Evolutionary conservation across 805 yeast species (phyloP).

Genomic region (Candida tallmaniae): DNA sequence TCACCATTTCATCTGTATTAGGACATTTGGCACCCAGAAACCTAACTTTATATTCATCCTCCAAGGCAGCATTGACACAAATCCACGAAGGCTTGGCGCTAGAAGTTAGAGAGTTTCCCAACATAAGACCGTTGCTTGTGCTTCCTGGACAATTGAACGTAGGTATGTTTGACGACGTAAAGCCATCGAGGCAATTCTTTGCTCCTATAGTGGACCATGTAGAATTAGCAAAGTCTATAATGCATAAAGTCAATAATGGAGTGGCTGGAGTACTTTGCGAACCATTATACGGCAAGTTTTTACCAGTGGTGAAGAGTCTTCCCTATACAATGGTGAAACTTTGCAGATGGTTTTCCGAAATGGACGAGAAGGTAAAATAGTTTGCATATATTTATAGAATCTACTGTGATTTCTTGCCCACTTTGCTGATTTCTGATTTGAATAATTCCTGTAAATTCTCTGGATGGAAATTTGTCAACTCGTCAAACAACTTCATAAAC

Average conservation of each 20-base stretch:
- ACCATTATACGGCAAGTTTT: slow-evolving; percentile 45
- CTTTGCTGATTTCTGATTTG: slow-evolving; percentile 8
- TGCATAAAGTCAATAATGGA: slow-evolving; percentile 31
- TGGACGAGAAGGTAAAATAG: slow-evolving; percentile 30
- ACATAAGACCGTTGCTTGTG: slow-evolving; percentile 33
- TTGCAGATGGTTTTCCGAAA: slow-evolving; percentile 31
- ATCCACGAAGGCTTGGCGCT: slow-evolving; percentile 42
- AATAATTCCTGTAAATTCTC: slow-evolving; percentile 21
- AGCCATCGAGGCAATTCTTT: slow-evolving; percentile 35
- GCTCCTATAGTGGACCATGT: slow-evolving; percentile 44
- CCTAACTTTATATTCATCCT: slow-evolving; percentile 44
- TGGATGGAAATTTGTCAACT: slow-evolving; percentile 39
- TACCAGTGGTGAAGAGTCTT: slow-evolving; percentile 38
- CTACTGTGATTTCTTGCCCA: slow-evolving; percentile 13
- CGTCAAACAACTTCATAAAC: slow-evolving; percentile 43
- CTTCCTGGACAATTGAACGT: slow-evolving; percentile 50
- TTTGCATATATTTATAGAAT: not conserved
- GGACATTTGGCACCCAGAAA: slow-evolving; percentile 47
- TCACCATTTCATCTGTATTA: slow-evolving; percentile 43
- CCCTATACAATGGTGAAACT: slow-evolving; percentile 37
- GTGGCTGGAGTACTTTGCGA: slow-evolving; percentile 37
- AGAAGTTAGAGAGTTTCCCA: slow-evolving; percentile 26
- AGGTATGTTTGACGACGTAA: slow-evolving; percentile 45
- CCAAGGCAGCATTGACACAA: slow-evolving; percentile 44
- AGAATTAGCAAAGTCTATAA: slow-evolving; percentile 32